Percentiles rank a stretch among this genome's conserved stretches.
phyloP scores from a whole-genome alignment of 2,329 filamentous ascomycete genomes.

The Trichoderma koningiopsis region DNA sequence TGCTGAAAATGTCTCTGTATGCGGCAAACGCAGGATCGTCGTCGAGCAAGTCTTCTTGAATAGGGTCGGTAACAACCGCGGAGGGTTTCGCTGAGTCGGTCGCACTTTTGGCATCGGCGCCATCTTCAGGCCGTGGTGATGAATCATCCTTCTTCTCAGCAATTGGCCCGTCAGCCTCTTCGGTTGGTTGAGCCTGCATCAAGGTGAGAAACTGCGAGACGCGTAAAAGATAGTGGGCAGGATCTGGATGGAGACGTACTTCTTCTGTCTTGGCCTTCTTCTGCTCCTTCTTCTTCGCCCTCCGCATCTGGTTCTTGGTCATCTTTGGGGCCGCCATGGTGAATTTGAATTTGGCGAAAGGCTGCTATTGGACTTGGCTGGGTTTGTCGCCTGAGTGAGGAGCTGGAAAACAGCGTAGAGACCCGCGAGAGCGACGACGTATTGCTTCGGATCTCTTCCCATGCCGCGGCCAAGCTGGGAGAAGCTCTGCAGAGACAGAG shows the following conservation, averaged over 20 bases:
- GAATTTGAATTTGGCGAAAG: constrained; percentile 33
- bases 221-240: not conserved
- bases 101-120: constrained; percentile 28
- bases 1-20: constrained; percentile 80
- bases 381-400: constrained; percentile 40
- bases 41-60: constrained; percentile 62
- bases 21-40: constrained; percentile 79
- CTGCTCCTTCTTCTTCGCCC: constrained; percentile 91
- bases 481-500: constrained; percentile 5
- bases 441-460: constrained; percentile 44
- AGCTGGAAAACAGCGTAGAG: constrained; percentile 44
- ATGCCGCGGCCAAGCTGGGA: constrained; percentile 31
- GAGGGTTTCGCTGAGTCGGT: constrained; percentile 41
- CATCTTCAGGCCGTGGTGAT: constrained; percentile 9
- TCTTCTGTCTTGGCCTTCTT: constrained; percentile 68
- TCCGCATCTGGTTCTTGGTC: constrained; percentile 91
- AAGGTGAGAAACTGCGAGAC: not conserved
- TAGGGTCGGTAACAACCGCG: constrained; percentile 50
- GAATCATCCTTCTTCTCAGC: constrained; percentile 5
- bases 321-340: constrained; percentile 70
- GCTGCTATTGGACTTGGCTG: constrained; percentile 34
- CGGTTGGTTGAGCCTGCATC: not conserved
- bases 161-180: constrained; percentile 3
- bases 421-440: constrained; percentile 38
- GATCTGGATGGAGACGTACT: constrained; percentile 38